Evolutionary conservation across 1,284 basidiomycete genomes (phyloP).

Genomic region (Pseudozyma pruni): DNA sequence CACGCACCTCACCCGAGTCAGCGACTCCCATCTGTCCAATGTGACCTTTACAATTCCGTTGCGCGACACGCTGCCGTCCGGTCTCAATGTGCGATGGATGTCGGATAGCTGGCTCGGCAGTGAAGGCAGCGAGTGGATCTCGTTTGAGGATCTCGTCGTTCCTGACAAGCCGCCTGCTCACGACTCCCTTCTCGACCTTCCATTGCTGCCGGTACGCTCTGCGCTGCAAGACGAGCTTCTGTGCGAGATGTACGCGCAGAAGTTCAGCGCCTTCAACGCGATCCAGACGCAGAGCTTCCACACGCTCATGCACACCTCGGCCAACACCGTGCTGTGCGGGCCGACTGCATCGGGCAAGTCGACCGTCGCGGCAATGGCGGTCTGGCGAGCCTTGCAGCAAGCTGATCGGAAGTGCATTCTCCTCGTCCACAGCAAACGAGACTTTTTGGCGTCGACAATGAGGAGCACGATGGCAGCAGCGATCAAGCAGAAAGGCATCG

Average conservation of each 20-base stretch:
- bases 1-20: constrained; percentile 33
- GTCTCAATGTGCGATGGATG: constrained; percentile 74
- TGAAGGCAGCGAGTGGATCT: constrained; percentile 78
- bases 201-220: constrained; percentile 77
- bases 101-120: constrained; percentile 96
- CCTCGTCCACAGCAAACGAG: constrained; percentile 17
- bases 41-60: constrained; percentile 70
- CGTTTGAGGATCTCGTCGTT: constrained; percentile 80
- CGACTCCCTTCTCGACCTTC: constrained; percentile 80
- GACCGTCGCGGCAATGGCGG: constrained; percentile 71
- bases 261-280: constrained; percentile 77
- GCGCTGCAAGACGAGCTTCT: constrained; percentile 63
- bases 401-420: constrained; percentile 13
- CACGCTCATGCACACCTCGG: constrained; percentile 78
- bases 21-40: constrained; percentile 70
- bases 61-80: constrained; percentile 25
- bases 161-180: constrained; percentile 76
- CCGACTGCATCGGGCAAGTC: constrained; percentile 87
- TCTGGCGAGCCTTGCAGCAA: constrained; percentile 33
- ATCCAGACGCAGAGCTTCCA: constrained; percentile 93
- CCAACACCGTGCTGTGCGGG: constrained; percentile 82
- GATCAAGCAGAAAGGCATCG: constrained; percentile 34
- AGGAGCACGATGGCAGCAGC: constrained; percentile 14
- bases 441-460: constrained; percentile 21
- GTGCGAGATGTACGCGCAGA: constrained; percentile 61